Percentiles rank a stretch among this genome's conserved stretches.
Evolutionary conservation across 108 stramenopile genomes (phyloP).

Genomic region (Parietichytrium sp.): DNA sequence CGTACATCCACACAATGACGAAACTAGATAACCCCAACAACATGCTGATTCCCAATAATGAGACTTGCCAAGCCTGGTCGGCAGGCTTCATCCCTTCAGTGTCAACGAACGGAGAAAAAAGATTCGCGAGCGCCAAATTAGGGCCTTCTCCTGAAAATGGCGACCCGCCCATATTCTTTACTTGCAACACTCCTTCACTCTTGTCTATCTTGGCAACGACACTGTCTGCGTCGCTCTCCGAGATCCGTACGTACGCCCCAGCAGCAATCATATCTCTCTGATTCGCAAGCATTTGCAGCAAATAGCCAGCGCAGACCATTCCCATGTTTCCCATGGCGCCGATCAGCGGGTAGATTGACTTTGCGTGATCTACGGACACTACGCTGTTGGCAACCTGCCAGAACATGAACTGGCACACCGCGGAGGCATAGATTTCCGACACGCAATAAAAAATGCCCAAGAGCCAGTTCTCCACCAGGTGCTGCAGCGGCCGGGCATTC

Average conservation of each 20-base stretch:
- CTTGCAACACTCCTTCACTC: not conserved
- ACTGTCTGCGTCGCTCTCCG: not conserved
- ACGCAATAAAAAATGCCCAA: conserved; percentile 92
- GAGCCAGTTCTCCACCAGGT: conserved; percentile 76
- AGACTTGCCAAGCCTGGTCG: conserved; percentile 32
- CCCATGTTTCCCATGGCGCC: conserved; percentile 23
- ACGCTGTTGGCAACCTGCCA: conserved; percentile 98
- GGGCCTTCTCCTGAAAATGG: too few species aligned
- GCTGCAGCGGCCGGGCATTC: not conserved
- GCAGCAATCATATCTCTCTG: conserved; percentile 21
- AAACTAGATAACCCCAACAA: not conserved
- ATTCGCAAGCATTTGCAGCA: not conserved
- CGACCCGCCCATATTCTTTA: not conserved
- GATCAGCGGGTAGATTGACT: conserved; percentile 47
- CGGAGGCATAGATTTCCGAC: conserved; percentile 98
- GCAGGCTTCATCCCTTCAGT: not conserved
- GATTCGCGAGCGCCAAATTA: too few species aligned
- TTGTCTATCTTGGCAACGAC: not conserved
- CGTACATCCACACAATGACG: not conserved
- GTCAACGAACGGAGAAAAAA: not conserved
- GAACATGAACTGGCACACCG: conserved; percentile 89
- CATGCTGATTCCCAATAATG: not conserved
- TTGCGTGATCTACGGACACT: conserved; percentile 88
- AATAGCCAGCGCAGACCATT: conserved; percentile 8
- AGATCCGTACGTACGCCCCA: not conserved